Evolutionary conservation across 2,329 filamentous ascomycete genomes (phyloP).

Genomic region (Nothophoma quercina): DNA sequence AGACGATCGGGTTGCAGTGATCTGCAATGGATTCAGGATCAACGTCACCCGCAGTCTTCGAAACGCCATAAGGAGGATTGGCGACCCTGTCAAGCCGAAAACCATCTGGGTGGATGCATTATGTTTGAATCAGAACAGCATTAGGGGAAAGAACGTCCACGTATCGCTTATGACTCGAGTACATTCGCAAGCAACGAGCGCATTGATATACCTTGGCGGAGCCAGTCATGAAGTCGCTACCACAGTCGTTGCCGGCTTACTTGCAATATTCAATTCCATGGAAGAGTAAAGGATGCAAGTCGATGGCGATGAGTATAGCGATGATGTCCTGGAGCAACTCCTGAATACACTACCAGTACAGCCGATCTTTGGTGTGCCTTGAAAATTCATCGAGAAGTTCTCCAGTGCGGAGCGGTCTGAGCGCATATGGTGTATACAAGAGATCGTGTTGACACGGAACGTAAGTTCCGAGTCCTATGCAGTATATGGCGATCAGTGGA

Average conservation of each 20-base stretch:
- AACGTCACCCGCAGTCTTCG: neutral
- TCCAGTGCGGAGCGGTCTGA: neutral
- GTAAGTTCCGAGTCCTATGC: neutral
- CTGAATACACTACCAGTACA: neutral
- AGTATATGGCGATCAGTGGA: neutral
- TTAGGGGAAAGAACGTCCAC: neutral
- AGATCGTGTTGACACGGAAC: neutral
- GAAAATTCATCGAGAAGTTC: neutral
- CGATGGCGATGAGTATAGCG: neutral
- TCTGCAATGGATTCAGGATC: neutral
- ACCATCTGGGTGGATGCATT: neutral
- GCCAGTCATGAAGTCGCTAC: neutral
- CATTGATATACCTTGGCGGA: neutral
- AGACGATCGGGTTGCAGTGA: neutral
- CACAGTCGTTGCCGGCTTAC: neutral
- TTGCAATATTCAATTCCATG: neutral
- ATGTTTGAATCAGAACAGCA: neutral
- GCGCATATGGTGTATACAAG: neutral
- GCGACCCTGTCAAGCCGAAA: neutral
- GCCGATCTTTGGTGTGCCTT: neutral
- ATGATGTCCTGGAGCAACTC: neutral
- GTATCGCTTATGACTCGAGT: neutral
- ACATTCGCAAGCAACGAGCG: neutral
- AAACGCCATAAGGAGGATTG: neutral
- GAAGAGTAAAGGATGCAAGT: neutral